Conservation (phyloP, 169 alveolate genomes). For the Plasmodium vivax region DNA sequence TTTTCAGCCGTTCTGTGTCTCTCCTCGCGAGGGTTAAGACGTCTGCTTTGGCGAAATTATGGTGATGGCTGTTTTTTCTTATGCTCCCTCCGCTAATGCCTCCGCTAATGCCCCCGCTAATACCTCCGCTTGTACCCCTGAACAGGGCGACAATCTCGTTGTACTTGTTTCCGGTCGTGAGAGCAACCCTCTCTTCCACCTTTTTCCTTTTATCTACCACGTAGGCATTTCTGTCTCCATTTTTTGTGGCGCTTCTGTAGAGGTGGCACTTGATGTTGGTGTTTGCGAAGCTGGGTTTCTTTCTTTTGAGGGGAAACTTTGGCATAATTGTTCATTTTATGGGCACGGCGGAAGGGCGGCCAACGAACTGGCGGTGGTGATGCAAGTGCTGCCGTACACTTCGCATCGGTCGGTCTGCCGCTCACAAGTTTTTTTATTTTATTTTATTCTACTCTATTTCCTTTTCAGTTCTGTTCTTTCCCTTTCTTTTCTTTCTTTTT, state of each 20-base stretch:
- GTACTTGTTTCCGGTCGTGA: background rate
- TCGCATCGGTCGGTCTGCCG: background rate
- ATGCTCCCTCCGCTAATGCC: background rate
- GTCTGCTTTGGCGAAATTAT: constrained; percentile 22
- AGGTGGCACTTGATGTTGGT: constrained; percentile 18
- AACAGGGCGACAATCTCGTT: constrained; percentile 10
- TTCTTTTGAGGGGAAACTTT: constrained; percentile 30
- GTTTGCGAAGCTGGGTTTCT: background rate
- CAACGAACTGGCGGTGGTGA: background rate
- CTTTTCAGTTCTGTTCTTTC: background rate
- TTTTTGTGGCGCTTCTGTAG: background rate
- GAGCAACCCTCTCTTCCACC: constrained; percentile 1
- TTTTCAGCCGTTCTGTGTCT: constrained; percentile 54
- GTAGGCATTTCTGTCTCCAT: background rate
- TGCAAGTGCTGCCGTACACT: background rate
- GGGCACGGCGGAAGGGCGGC: background rate
- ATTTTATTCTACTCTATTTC: too few relatives aligned
- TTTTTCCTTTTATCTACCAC: background rate
- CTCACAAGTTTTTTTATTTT: background rate
- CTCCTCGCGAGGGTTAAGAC: constrained; percentile 21
- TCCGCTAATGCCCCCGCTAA: too few relatives aligned
- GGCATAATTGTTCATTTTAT: constrained; percentile 64
- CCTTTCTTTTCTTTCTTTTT: background rate
- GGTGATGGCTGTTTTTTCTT: background rate
- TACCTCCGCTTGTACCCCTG: too few relatives aligned